phyloP scores from a whole-genome alignment of 805 yeast genomes.

The Wickerhamiella shivajii region DNA sequence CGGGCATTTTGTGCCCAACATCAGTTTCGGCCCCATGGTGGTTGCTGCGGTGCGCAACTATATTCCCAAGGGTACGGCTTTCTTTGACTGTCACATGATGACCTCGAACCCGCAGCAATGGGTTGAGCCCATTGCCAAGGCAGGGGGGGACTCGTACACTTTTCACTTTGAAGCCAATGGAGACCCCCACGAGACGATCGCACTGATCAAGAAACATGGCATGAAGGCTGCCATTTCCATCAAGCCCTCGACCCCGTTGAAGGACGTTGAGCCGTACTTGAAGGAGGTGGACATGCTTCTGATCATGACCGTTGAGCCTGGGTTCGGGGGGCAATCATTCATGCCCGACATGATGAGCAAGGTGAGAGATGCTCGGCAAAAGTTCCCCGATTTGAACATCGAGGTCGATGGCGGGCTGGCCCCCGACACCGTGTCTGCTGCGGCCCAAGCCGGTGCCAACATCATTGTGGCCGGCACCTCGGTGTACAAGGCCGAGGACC shows the following conservation, averaged over 20 bases:
- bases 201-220: slow-evolving; percentile 62
- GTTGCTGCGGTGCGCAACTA: slow-evolving; percentile 62
- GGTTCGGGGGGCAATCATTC: slow-evolving; percentile 96
- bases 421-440: slow-evolving; percentile 64
- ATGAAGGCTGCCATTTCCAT: slow-evolving; percentile 90
- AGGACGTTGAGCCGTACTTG: slow-evolving; percentile 60
- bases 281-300: slow-evolving; percentile 83
- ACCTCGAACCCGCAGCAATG: slow-evolving; percentile 81
- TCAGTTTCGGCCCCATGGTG: slow-evolving; percentile 85
- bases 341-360: slow-evolving; percentile 95
- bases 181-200: slow-evolving; percentile 55
- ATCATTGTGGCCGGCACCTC: slow-evolving; percentile 96
- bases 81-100: slow-evolving; percentile 98
- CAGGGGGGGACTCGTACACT: slow-evolving; percentile 92
- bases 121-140: slow-evolving; percentile 83
- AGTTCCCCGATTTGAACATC: slow-evolving; percentile 67
- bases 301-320: slow-evolving; percentile 98
- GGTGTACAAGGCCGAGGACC: slow-evolving; percentile 74
- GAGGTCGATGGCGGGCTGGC: slow-evolving; percentile 97
- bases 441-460: slow-evolving; percentile 96
- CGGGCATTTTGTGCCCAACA: slow-evolving; percentile 95
- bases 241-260: slow-evolving; percentile 85
- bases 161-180: slow-evolving; percentile 88
- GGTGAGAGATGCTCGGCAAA: slow-evolving; percentile 58
- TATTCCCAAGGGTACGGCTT: slow-evolving; percentile 51